These are phyloP conservation scores for Pelargonium fulgidum DNA, from an alignment of 441 rosid species.

Conservation along the genomic window DNA sequence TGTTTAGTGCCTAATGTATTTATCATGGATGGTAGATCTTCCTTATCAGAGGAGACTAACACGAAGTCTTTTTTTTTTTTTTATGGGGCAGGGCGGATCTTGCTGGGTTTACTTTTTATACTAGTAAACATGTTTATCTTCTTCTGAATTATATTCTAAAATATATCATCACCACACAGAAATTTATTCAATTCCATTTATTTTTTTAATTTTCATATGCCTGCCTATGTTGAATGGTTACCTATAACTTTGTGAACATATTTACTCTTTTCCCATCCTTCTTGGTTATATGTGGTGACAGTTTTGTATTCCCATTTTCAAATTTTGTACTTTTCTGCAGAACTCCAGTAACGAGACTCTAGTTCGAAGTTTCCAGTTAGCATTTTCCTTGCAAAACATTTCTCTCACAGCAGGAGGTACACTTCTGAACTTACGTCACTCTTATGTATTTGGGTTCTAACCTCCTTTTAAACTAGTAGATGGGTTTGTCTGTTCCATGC, in stretches of 20 bases:
- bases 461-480: neutral
- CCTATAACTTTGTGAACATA: neutral
- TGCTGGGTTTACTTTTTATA: neutral
- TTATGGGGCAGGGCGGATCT: no score
- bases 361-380: conserved; percentile 85
- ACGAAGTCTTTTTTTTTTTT: neutral
- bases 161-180: neutral
- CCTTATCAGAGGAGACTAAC: neutral
- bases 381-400: conserved; percentile 72
- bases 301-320: conserved; percentile 14
- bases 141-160: neutral
- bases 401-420: conserved; percentile 70
- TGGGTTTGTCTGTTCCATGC: neutral
- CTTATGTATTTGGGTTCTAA: neutral
- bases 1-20: neutral
- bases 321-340: conserved; percentile 38
- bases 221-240: neutral
- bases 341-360: conserved; percentile 69
- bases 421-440: conserved; percentile 20
- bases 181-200: neutral
- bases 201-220: neutral
- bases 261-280: conserved; percentile 6
- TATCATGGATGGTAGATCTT: neutral
- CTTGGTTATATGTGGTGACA: neutral
- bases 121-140: neutral